A percentile compares a stretch with the other conserved stretches of the same genome.
These are phyloP conservation scores for Thermothielavioides terrestris DNA, from an alignment of 495 filamentous ascomycete species.

Conservation along the genomic window DNA sequence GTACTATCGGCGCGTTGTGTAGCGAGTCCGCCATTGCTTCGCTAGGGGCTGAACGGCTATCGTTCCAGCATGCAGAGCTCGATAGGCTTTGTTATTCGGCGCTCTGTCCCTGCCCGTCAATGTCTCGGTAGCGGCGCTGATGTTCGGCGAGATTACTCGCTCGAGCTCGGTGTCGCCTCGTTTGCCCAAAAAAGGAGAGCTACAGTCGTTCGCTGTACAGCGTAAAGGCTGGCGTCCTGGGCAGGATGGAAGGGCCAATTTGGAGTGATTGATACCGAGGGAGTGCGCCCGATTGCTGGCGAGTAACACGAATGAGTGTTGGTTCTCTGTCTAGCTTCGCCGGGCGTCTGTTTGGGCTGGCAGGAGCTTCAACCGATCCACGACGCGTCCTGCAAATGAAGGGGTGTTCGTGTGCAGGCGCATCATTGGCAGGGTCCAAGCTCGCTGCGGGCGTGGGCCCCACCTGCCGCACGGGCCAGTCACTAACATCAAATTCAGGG, in stretches of 20 bases:
- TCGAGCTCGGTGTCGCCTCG: background rate
- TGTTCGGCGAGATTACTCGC: background rate
- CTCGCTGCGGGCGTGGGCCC: background rate
- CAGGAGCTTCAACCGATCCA: background rate
- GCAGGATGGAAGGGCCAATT: no score
- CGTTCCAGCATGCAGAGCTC: background rate
- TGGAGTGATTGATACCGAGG: no score
- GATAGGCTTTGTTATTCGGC: background rate
- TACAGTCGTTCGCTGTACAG: no score
- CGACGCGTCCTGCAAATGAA: constrained; percentile 12
- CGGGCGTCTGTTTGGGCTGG: background rate
- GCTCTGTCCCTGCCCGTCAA: background rate
- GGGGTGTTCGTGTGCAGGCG: background rate
- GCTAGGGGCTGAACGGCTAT: background rate
- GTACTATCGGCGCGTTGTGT: constrained; percentile 94
- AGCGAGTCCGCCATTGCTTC: constrained; percentile 69
- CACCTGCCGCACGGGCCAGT: background rate
- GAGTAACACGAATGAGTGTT: no score
- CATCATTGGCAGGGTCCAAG: constrained; percentile 7
- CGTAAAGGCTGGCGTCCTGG: no score
- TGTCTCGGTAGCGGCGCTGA: background rate
- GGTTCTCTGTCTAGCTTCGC: background rate
- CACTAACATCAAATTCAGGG: background rate
- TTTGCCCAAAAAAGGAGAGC: background rate
- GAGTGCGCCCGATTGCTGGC: no score